Percentiles rank a stretch among this genome's conserved stretches.
phyloP scores from a whole-genome alignment of 345 rosid species.

The Eutrema heterophyllum region DNA sequence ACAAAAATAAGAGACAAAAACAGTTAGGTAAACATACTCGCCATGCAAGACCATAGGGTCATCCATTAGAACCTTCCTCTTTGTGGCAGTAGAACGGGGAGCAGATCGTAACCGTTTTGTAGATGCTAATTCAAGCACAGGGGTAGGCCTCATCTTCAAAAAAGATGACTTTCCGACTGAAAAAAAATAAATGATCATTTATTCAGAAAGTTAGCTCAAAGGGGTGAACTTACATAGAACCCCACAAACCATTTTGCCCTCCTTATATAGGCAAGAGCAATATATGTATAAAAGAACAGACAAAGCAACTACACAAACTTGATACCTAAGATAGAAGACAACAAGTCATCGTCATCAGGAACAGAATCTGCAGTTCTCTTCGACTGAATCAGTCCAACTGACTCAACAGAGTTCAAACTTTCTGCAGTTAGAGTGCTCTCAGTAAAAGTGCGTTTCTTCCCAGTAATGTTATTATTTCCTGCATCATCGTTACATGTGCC shows the following conservation, averaged over 20 bases:
- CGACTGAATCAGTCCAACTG: conserved; percentile 54
- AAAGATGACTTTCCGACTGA: conserved; percentile 86
- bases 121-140: conserved; percentile 53
- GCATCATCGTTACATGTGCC: conserved; percentile 37
- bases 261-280: conserved; percentile 10
- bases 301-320: background rate
- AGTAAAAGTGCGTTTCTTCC: conserved; percentile 67
- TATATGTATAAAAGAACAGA: background rate
- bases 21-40: conserved; percentile 65
- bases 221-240: background rate
- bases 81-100: conserved; percentile 52
- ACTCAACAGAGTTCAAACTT: conserved; percentile 62
- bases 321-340: conserved; percentile 95
- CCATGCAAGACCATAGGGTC: conserved; percentile 95
- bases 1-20: background rate
- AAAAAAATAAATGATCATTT: conserved; percentile 2
- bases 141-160: conserved; percentile 75
- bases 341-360: conserved; percentile 93
- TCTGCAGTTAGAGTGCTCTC: conserved; percentile 69
- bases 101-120: conserved; percentile 59
- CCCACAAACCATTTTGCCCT: background rate
- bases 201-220: background rate
- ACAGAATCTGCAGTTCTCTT: conserved; percentile 57
- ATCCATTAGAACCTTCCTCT: conserved; percentile 94
- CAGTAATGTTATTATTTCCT: conserved; percentile 45